Evolutionary conservation across 441 rosid genomes (phyloP), one percentile per base, ranked within the genome.

Genomic region (California macrophylla): DNA sequence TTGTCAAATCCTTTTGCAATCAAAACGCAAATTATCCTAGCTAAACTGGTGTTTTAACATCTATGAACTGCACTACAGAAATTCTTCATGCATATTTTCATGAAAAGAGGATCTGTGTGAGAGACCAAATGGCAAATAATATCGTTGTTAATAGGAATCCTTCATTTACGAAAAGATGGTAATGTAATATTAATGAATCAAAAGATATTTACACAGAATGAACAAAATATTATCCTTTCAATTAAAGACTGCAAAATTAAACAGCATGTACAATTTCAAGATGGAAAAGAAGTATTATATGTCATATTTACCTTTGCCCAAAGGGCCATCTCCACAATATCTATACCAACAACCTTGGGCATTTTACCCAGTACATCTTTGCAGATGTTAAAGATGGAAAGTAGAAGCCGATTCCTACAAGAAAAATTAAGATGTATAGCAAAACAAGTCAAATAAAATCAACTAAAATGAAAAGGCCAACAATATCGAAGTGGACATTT

Each of bases 261-360:
- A 24, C 6, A 56, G 15, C 30, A 24, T 58, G 30, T 58, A 3
- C 12, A 58, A 23, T 58, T 58, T 23, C 63, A 58, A 58, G 63
- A n/a, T 23, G n/a, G 6, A 24, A 58, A 58, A 6, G 24, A 58
- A 23, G 6, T 58, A 24, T 2, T 29, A 38, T 69, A 72, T 64
- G 58, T 65, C 70, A 69, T 47, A 69, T 50, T 68, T 73, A 95
- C 99, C 99, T 95, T 95, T 74, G 99, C 99, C 99, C 99, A 95
- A 79, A 95, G 86, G 70, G 99, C 98, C 99, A 92, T 92, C 85
- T 95, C 99, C 64, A 95, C 98, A 25, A 95, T 82, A 88, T 95
- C 99, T 79, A 94, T 81, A 73, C 99, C 99, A 74, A 90, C 96
- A 69, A 94, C 93, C 84, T 92, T 95, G n/a, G 99, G 99, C 70